phyloP scores from a whole-genome alignment of 139 green algal species.

The Coccomyxa sp. region DNA sequence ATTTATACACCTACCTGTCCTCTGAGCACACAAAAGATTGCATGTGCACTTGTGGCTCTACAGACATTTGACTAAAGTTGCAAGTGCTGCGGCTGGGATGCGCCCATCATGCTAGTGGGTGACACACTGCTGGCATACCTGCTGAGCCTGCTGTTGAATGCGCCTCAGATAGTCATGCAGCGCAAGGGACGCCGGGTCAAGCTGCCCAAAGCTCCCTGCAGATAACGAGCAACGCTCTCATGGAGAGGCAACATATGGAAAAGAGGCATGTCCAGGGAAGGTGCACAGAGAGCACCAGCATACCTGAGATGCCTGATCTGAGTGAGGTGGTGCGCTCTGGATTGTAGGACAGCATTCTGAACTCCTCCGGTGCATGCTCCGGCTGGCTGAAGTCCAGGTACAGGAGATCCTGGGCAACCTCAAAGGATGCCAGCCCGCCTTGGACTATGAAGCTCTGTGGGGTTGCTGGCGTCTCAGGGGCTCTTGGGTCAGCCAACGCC shows the following conservation, averaged over 20 bases:
- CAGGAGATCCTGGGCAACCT: conserved; percentile 17
- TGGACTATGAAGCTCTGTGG: background rate
- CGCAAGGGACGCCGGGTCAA: conserved; percentile 30
- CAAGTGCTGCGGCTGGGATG: background rate
- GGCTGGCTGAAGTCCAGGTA: conserved; percentile 21
- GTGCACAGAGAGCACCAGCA: background rate
- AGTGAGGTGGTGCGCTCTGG: background rate
- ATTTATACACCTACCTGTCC: no score
- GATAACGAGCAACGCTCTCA: background rate
- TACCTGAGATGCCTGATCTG: background rate
- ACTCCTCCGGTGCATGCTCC: conserved; percentile 18
- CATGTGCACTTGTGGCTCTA: no score
- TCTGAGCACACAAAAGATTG: no score
- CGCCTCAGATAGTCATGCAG: conserved; percentile 45
- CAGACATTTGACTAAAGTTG: no score
- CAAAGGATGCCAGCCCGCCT: conserved; percentile 14
- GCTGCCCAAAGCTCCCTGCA: conserved; percentile 32
- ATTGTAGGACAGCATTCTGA: conserved; percentile 10
- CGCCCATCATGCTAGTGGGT: background rate
- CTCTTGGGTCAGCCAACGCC: background rate
- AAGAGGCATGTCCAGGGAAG: background rate
- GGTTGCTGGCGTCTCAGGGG: background rate
- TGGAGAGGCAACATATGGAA: no score
- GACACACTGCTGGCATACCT: background rate
- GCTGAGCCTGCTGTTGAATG: conserved; percentile 26